These are phyloP conservation scores for Thelonectria discophora DNA, from an alignment of 2,329 filamentous ascomycete genomes.

Conservation along the genomic window DNA sequence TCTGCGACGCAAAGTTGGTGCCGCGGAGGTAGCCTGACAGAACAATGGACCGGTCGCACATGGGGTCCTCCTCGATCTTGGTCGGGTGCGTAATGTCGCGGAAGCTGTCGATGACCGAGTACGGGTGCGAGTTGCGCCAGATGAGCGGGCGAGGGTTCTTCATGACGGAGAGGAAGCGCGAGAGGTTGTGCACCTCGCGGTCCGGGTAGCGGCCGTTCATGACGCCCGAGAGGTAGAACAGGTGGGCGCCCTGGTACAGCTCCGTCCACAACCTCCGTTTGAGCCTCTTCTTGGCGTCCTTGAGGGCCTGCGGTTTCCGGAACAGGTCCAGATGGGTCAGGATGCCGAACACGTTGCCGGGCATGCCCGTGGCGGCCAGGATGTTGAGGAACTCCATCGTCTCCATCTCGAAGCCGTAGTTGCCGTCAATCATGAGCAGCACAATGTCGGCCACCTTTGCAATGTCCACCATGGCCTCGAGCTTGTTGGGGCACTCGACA, in stretches of 20 bases:
- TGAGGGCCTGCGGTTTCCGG: slow-evolving; percentile 89
- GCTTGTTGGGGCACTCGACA: slow-evolving; percentile 94
- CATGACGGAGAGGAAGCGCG: slow-evolving; percentile 96
- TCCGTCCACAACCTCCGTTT: slow-evolving; percentile 98
- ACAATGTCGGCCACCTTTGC: slow-evolving; percentile 98
- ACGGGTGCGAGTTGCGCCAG: slow-evolving; percentile 96
- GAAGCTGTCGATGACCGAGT: slow-evolving; percentile 92
- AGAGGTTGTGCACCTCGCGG: slow-evolving; percentile 94
- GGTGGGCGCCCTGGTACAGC: slow-evolving; percentile 93
- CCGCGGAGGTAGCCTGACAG: slow-evolving; percentile 94
- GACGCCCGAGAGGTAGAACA: slow-evolving; percentile 96
- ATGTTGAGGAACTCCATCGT: slow-evolving; percentile 99
- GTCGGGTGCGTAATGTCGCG: slow-evolving; percentile 95
- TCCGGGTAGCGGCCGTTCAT: slow-evolving; percentile 97
- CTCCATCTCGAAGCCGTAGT: slow-evolving; percentile 99
- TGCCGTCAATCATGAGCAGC: slow-evolving; percentile 97
- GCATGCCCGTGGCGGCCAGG: slow-evolving; percentile 94
- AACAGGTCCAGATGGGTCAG: slow-evolving; percentile 96
- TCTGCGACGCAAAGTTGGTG: slow-evolving; percentile 88
- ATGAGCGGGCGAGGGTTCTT: slow-evolving; percentile 97
- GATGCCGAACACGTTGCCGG: slow-evolving; percentile 97
- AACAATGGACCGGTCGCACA: slow-evolving; percentile 90
- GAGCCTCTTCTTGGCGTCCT: slow-evolving; percentile 92
- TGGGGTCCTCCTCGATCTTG: slow-evolving; percentile 85
- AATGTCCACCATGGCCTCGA: slow-evolving; percentile 96